Evolutionary conservation across 23 red algal species (phyloP).

Genomic region (Gracilariopsis chorda): DNA sequence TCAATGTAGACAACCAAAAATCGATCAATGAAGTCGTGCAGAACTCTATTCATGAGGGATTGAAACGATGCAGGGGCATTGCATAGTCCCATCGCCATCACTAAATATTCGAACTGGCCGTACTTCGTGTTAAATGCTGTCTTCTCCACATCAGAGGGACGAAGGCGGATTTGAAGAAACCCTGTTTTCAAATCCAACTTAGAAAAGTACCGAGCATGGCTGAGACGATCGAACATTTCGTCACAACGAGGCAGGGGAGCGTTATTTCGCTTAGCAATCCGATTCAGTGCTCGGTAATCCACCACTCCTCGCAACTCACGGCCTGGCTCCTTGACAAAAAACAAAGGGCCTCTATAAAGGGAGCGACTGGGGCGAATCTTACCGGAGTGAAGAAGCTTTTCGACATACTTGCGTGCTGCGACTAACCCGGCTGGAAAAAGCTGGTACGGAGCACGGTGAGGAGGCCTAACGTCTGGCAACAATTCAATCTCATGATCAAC

Average conservation of each 20-base stretch:
- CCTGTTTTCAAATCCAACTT: neutral
- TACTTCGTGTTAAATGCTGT: neutral
- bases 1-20: neutral
- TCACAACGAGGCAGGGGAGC: neutral
- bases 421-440: too few species aligned
- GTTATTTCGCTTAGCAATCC: neutral
- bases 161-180: neutral
- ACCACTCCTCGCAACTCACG: neutral
- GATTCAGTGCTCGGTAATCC: neutral
- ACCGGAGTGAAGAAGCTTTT: neutral
- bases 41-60: constrained; percentile 1
- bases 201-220: neutral
- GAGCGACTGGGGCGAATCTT: neutral
- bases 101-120: neutral
- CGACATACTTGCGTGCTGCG: too few species aligned
- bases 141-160: neutral
- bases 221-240: neutral
- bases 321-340: neutral
- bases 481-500: neutral
- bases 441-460: too few species aligned
- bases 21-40: neutral
- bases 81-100: neutral
- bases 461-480: neutral
- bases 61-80: constrained; percentile 13
- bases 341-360: neutral